Evolutionary conservation across 2,329 filamentous ascomycete species (phyloP), one percentile per base, ranked within the genome.

Genomic region (Pseudogymnoascus sp.): DNA sequence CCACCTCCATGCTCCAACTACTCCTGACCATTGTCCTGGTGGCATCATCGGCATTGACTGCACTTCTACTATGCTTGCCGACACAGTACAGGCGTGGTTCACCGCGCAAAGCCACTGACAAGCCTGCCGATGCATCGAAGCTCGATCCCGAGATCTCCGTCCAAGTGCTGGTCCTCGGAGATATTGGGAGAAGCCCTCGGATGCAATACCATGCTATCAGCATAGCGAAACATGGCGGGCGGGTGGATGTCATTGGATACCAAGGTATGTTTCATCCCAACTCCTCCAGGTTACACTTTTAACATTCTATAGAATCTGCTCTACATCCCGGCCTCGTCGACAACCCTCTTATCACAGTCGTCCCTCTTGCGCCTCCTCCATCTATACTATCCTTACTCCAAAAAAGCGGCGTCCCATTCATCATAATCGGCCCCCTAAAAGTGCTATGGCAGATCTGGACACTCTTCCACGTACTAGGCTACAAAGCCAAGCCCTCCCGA

Each of bases 151-250:
- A 81, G 64, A 76, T 78, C 37, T 82, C 80, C 0, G 83, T 93
- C 47, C 91, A 96, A 75, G 85, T 99, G 62, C 82, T 99, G 14
- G 95, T 99, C 16, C 83, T 99, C 29, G 95, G 95, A 51, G 95
- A 99, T 73, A 93, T 99, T 74, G 95, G 95, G 40, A 86, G 93
- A 54, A 97, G 93, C 73, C 95, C 95, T 60, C 91, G 95, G 64
- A 99, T 99, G 93, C 93, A 97, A 73, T 97, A 99, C 71, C 95
- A 99, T 82, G 93, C 93, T 18, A 80, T 96, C 69, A 97, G 93
- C 74, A 86, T 97, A 71, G 91, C 91, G 42, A 89, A 87, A 70
- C 86, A 92, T 72, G 91, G 91, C 23, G 88, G 86, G 5, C 81
- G 82, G 36, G 93, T 97, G 18, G 87, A 93, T 73, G 78, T 99